phyloP scores from a whole-genome alignment of 2,329 filamentous ascomycete species.

The Tolypocladium ophioglossoides region DNA sequence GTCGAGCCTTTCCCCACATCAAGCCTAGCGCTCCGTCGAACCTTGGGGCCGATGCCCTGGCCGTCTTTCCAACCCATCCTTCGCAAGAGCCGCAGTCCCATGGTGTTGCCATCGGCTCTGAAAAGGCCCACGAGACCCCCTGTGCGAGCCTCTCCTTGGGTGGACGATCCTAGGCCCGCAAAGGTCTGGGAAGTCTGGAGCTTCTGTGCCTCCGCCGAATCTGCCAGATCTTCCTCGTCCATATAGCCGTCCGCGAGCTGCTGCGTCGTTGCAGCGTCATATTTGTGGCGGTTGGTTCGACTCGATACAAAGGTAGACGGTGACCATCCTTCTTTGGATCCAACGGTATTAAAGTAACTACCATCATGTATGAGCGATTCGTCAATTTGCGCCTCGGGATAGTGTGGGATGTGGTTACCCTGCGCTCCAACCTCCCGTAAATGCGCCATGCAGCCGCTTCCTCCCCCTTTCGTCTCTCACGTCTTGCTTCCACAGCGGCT shows the following conservation, averaged over 20 bases:
- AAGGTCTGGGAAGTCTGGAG: constrained; percentile 67
- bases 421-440: constrained; percentile 93
- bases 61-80: constrained; percentile 95
- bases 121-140: constrained; percentile 62
- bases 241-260: constrained; percentile 83
- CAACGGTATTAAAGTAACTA: constrained; percentile 95
- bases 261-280: constrained; percentile 43
- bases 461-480: constrained; percentile 86
- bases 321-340: constrained; percentile 96
- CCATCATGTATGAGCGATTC: not conserved
- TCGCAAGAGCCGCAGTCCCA: constrained; percentile 75
- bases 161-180: constrained; percentile 61
- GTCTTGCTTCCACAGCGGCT: constrained; percentile 97
- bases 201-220: constrained; percentile 67
- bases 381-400: not conserved
- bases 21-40: constrained; percentile 63
- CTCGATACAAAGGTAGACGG: constrained; percentile 89
- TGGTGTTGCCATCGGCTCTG: constrained; percentile 63
- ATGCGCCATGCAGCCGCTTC: constrained; percentile 88
- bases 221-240: constrained; percentile 91
- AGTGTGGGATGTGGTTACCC: constrained; percentile 53
- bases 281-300: constrained; percentile 64
- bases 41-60: constrained; percentile 82
- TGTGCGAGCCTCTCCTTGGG: constrained; percentile 38
- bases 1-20: constrained; percentile 30